Evolutionary conservation across 495 filamentous ascomycete genomes (phyloP), one percentile per base, ranked within the genome.

Genomic region (Ramalina intermedia): DNA sequence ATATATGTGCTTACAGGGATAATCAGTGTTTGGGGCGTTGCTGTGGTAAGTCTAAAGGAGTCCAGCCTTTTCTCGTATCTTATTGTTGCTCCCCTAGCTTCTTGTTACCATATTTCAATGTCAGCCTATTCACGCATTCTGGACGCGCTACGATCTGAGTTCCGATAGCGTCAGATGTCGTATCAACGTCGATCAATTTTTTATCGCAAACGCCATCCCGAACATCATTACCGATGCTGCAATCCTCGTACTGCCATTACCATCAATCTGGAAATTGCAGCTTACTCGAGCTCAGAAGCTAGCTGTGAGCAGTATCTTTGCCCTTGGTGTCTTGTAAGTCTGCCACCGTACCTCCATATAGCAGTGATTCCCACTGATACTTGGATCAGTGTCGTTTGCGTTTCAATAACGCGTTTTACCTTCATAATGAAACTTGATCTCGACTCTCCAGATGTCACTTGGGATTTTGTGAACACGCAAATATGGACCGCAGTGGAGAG

Each of bases 141-240:
- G 52, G 48, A 27, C 14, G 12, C 9, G 18, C 6, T 14, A 0
- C 5, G 14, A 21, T 17, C 33, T 2, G 1, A 21, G 6, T 29
- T 9, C 27, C 5, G 27, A 29, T 29, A 29, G 27, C 27, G 5
- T 29, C 27, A 29, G 20, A n/a, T 50, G 52, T 42, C n/a, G 6
- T 16, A 17, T 51, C 36, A 41, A 54, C 27, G 9, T 6, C n/a
- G 5, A 51, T n/a, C 3, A 13, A 4, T 42, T 47, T 23, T 54
- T 51, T 27, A 4, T 46, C 8, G 47, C 20, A 7, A 41, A 17
- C 24, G 14, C 42, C 14, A 36, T 51, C 46, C 55, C 72, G 18
- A 66, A 69, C 37, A 69, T 76, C n/a, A 41, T 61, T 4, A 72
- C 69, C 38, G 75, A 78, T 60, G 37, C 73, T 2, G 26, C 72